These are phyloP conservation scores for Elaeagnus macrophylla DNA, from an alignment of 306 rosid genomes.

Conservation along the genomic window DNA sequence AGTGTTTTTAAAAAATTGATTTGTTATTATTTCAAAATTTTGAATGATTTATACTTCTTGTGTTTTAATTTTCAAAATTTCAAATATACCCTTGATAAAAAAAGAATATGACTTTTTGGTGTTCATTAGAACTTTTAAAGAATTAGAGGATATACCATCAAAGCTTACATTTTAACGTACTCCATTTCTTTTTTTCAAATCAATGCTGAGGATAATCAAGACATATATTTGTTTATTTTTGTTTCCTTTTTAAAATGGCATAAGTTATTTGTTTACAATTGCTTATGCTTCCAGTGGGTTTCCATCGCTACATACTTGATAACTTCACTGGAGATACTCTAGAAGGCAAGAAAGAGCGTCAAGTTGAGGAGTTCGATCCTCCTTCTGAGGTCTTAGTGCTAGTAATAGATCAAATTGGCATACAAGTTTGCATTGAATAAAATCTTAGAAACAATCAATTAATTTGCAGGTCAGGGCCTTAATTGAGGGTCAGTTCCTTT, in stretches of 20 bases:
- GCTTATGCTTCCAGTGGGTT: constrained; percentile 49
- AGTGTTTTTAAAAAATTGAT: no score
- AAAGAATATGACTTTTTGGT: no score
- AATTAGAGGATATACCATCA: no score
- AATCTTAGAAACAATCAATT: constrained; percentile 6
- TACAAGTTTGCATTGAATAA: constrained; percentile 11
- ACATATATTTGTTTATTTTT: no score
- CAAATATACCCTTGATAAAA: no score
- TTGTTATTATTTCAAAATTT: no score
- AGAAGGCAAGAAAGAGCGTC: constrained; percentile 42
- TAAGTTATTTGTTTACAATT: constrained; percentile 3
- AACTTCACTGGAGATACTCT: constrained; percentile 42
- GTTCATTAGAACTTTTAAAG: no score
- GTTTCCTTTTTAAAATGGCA: not conserved
- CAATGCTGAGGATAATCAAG: no score
- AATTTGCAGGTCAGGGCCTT: constrained; percentile 65
- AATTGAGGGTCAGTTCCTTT: constrained; percentile 79
- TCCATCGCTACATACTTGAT: constrained; percentile 65
- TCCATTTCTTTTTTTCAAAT: no score
- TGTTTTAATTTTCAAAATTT: no score
- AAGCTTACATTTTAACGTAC: no score
- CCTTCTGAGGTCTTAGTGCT: constrained; percentile 64
- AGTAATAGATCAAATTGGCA: constrained; percentile 4
- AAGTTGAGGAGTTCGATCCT: constrained; percentile 71
- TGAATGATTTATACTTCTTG: no score